Evolutionary conservation across 2,329 filamentous ascomycete genomes (phyloP), one percentile per base, ranked within the genome.

Genomic region (Nigrospora oryzae): DNA sequence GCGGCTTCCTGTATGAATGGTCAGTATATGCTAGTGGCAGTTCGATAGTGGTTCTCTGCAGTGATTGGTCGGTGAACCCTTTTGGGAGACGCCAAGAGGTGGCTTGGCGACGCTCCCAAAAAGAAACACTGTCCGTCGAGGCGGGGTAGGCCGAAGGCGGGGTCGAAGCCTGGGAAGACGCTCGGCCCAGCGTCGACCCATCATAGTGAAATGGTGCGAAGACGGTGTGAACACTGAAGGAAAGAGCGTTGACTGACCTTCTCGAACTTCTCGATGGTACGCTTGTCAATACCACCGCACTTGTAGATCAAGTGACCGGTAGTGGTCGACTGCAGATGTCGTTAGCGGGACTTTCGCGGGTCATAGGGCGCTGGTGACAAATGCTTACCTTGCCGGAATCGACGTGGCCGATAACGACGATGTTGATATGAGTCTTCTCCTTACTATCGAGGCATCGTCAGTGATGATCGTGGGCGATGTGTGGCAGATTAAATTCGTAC

Each of bases 231-330:
- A n/a, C n/a, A n/a, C n/a, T n/a, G 19, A 23, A 38, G 50, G 48
- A 46, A 45, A 39, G 44, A 53, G 53, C 44, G 44, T 49, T 35
- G 50, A 69, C 82, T 70, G 75, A 94, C 89, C 89, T 98, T 98
- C 90, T 98, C 93, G 84, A 98, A 98, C 87, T 98, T 98, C 86
- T 98, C 93, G 72, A 98, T 98, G 75, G 91, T 97, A 89, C 93
- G 91, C 83, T 91, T 89, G 88, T 98, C 93, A 70, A 97, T 98
- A 89, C 93, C 93, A 86, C 93, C 93, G 82, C 93, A 97, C 86
- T 98, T 91, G 89, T 97, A 97, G 87, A 98, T 97, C 84, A 98
- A 84, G 81, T 91, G 84, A 73, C 84, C 82, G 63, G 74, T 86
- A 70, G 71, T 61, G 63, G 58, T 59, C 58, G 52, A 60, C 49